Conservation (phyloP, 192 early-diverging fungal genomes). For the Phlyctochytrium planicorne region DNA sequence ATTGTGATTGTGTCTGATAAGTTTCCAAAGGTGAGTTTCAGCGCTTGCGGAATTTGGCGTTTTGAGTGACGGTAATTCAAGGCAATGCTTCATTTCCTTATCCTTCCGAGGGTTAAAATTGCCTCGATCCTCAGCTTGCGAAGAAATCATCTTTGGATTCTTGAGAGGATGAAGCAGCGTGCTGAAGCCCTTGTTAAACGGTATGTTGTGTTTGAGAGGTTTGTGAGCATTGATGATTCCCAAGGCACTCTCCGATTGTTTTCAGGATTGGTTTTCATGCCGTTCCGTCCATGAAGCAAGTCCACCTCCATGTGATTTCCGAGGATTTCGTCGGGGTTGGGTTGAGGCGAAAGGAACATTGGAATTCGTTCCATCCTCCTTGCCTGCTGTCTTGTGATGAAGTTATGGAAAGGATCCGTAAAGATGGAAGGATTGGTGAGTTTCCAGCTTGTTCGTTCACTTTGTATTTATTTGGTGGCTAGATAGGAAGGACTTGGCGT, state of each 20-base stretch:
- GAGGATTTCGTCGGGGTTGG: constrained; percentile 52
- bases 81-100: background rate
- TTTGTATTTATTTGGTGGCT: no score
- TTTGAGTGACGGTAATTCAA: background rate
- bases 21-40: background rate
- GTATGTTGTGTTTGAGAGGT: background rate
- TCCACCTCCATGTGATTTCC: constrained; percentile 66
- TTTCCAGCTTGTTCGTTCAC: no score
- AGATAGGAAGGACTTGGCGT: constrained; percentile 24
- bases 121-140: background rate
- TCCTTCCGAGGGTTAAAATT: background rate
- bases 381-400: no score
- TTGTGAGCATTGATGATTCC: background rate
- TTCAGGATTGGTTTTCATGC: constrained; percentile 63
- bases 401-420: no score
- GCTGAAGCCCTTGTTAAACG: background rate
- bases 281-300: constrained; percentile 56
- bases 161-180: background rate
- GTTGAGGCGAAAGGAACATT: constrained; percentile 62
- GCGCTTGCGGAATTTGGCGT: background rate
- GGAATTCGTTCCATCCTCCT: constrained; percentile 63
- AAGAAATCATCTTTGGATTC: background rate
- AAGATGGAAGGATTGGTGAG: no score
- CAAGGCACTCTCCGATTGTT: background rate
- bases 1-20: background rate